These are phyloP conservation scores for Ustilago sp. DNA, from an alignment of 1,284 basidiomycete genomes.

Conservation along the genomic window DNA sequence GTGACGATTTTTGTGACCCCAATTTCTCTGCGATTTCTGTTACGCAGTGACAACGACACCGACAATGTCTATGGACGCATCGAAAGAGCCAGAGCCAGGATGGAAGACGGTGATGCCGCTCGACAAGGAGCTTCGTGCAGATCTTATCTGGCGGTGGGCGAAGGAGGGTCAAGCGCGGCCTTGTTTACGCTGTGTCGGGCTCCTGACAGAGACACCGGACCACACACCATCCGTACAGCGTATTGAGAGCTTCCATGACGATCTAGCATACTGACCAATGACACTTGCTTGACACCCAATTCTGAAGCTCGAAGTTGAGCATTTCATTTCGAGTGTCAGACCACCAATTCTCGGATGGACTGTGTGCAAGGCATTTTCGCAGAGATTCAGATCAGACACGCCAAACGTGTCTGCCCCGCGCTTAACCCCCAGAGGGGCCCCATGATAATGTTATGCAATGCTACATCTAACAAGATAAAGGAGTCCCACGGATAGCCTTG, in stretches of 20 bases:
- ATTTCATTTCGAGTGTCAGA: too few species aligned
- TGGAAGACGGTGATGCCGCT: conserved; percentile 47
- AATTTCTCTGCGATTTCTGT: background rate
- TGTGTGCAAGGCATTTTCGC: conserved; percentile 9
- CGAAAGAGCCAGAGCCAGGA: conserved; percentile 7
- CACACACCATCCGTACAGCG: too few species aligned
- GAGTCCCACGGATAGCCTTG: too few species aligned
- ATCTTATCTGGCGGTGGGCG: conserved; percentile 46
- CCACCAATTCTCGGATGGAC: conserved; percentile 16
- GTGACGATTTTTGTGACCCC: conserved; percentile 1
- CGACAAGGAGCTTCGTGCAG: conserved; percentile 48
- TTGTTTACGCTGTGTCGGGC: conserved; percentile 3
- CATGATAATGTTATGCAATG: too few species aligned
- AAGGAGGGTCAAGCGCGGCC: conserved; percentile 27
- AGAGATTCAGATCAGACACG: too few species aligned
- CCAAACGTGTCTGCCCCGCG: too few species aligned
- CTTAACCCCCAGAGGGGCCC: too few species aligned
- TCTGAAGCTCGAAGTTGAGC: too few species aligned
- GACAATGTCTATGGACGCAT: background rate
- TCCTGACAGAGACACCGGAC: background rate
- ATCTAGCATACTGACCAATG: too few species aligned
- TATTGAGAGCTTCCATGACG: too few species aligned
- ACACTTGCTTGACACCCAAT: too few species aligned
- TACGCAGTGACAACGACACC: conserved; percentile 9
- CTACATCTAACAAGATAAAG: too few species aligned